Evolutionary conservation across 225 moss, liverwort and hornwort species (phyloP).

Genomic region (Polytrichum formosum): DNA sequence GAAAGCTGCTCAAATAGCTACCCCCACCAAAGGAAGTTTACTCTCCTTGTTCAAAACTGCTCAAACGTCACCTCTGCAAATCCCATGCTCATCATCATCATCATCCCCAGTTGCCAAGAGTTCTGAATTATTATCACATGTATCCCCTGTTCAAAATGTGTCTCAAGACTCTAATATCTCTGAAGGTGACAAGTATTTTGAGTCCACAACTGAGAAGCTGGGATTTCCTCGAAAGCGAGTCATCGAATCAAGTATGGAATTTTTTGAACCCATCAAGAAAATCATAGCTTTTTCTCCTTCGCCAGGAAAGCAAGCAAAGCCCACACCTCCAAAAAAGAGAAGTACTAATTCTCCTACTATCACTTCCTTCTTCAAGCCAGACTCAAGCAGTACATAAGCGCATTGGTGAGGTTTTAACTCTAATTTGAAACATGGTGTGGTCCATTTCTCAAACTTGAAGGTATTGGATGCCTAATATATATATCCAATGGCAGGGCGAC

Average conservation of each 20-base stretch:
- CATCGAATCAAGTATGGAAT: conserved; percentile 6
- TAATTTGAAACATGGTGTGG: neutral
- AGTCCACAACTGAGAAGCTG: conserved; percentile 21
- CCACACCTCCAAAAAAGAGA: conserved; percentile 27
- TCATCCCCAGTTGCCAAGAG: conserved; percentile 1
- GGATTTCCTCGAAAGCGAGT: conserved; percentile 25
- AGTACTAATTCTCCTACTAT: conserved; percentile 23
- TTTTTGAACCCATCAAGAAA: conserved; percentile 11
- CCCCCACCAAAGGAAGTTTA: conserved; percentile 44
- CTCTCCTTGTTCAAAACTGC: conserved; percentile 50
- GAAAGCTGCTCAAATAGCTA: conserved; percentile 50
- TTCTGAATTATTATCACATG: neutral
- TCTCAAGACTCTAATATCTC: neutral
- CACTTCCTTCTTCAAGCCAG: conserved; percentile 58
- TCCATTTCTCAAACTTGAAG: too few relatives aligned
- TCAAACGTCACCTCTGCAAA: conserved; percentile 13
- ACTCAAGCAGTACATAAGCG: conserved; percentile 22
- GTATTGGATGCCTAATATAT: too few relatives aligned
- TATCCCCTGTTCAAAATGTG: neutral
- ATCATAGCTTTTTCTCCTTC: conserved; percentile 17
- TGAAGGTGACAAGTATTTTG: neutral
- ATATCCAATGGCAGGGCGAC: too few relatives aligned
- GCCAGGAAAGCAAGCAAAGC: conserved; percentile 27
- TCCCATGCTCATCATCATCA: neutral
- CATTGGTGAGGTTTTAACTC: neutral